Base-by-base conservation (phyloP, 441 rosid species). In the Arabidopsis lyrata region DNA sequence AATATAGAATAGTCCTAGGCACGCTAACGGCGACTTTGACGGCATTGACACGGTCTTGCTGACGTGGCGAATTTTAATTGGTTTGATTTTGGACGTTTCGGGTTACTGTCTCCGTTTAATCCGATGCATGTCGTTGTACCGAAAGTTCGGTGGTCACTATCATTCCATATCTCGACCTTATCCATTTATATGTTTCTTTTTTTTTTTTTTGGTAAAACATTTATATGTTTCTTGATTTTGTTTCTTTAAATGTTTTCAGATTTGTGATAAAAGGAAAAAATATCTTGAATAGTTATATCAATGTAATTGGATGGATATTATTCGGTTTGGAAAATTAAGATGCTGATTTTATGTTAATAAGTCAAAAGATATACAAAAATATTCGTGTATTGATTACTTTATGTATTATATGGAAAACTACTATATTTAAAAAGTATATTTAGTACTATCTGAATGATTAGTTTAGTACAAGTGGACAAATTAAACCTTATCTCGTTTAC, bases 1-100 rank as follows among this genome's bases (percentile, higher is more conserved):
- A 54, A 32, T 45, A 35, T 75, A 59, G 59, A 76, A 45, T 76
- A 18, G 47, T 69, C 75, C 63, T 41, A 63, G 53, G 54, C 71
- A 63, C 70, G 75, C 71, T 76, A 55, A 63, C 71, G 70, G 71
- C 3, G 75, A 69, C 75, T 69, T 75, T 69, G 70, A 76, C 70
- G 53, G 18, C 18, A 41, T 68, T 13, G 53, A 68, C 70, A 76
- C 64, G 41, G 64, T 75, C 60, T 45, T 63, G 2, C 14, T 76
- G 79, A 70, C 71, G 44, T 76, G 79, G 75, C 54, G 32, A 6
- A 0, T 0, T 0, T 2, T n/a, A 0, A 76, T 45, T 56, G 38
- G 79, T 11, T 68, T 0, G 0, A 0, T 63, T 5, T 60, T 55
- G 53, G 55, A 53, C 16, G 69, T 41, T 74, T 66, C 53, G 74